Evolutionary conservation across 2,329 filamentous ascomycete genomes (phyloP), one percentile per base, ranked within the genome.

Genomic region (Drechslerella dactyloides): DNA sequence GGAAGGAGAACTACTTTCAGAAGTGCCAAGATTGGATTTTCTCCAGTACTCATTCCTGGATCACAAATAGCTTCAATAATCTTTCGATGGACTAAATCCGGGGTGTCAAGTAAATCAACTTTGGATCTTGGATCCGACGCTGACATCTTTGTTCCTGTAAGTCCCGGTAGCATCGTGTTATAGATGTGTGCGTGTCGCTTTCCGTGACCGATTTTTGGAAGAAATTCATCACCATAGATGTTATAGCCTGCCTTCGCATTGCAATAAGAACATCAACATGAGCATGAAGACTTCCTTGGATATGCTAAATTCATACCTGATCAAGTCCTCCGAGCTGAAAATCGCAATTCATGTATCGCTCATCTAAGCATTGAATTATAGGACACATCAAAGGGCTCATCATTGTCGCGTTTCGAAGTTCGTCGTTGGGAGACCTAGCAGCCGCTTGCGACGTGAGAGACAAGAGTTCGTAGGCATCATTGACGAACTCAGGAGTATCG

Each of bases 111-210:
- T 17, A 61, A 21, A 53, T 73, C 68, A 35, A 73, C 66, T 52
- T 73, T 73, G 11, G 68, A 66, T 21, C n/a, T 42, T 30, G 61
- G 68, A 33, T 60, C 33, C 5, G 68, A 73, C 2, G 68, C 68
- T 24, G 61, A 73, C 68, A 73, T 66, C 24, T 73, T 72, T 11
- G 51, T 55, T 5, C 68, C 61, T 0, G 40, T 73, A 7, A 73
- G 55, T 19, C 68, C 68, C 1, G 68, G 60, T 2, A 73, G 30
- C 50, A 73, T 55, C 27, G 5, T 51, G 24, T 66, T 73, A 23
- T 60, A 60, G n/a, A 65, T 48, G 15, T 57, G 68, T 11, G 60
- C 60, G 33, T 65, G 53, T 13, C 35, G 24, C 21, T 61, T 66
- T 13, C 17, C 57, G 27, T 73, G 50, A 17, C 68, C 68, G 30